Percentiles rank a stretch among this genome's conserved stretches.
phyloP scores from a whole-genome alignment of 164 flowering plant genomes.

The Dillenia suffruticosa region DNA sequence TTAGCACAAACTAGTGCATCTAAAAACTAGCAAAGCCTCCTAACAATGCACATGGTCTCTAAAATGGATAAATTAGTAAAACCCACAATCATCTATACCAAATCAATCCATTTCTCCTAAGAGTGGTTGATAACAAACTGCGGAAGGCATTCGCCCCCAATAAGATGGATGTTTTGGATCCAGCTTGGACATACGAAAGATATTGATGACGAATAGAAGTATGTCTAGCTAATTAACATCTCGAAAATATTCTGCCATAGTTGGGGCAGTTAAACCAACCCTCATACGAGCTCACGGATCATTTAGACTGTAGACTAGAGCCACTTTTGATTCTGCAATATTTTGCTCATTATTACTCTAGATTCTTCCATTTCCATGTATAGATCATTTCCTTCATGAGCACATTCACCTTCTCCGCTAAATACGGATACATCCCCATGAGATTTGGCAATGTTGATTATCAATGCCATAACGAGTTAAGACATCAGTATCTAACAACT shows the following conservation, averaged over 20 bases:
- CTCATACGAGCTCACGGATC: background rate
- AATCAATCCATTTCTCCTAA: background rate
- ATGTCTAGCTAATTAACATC: constrained; percentile 10
- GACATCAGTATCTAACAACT: no score
- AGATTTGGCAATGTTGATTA: constrained; percentile 13
- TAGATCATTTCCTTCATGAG: constrained; percentile 8
- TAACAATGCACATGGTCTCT: no score
- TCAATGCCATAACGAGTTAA: constrained; percentile 8
- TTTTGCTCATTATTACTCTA: background rate
- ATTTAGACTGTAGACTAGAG: background rate
- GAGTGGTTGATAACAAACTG: constrained; percentile 11
- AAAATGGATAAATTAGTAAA: no score
- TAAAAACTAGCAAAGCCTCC: no score
- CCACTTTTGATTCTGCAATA: background rate
- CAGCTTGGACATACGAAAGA: constrained; percentile 9
- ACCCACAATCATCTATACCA: no score
- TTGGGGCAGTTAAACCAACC: background rate
- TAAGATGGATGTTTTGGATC: constrained; percentile 9
- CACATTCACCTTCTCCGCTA: background rate
- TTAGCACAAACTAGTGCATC: no score
- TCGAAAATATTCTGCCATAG: background rate
- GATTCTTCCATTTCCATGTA: constrained; percentile 2
- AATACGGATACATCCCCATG: constrained; percentile 11
- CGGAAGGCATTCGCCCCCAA: constrained; percentile 13
- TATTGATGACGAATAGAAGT: constrained; percentile 7